phyloP scores from a whole-genome alignment of 2,329 filamentous ascomycete species.

The Colletotrichum eleusines region DNA sequence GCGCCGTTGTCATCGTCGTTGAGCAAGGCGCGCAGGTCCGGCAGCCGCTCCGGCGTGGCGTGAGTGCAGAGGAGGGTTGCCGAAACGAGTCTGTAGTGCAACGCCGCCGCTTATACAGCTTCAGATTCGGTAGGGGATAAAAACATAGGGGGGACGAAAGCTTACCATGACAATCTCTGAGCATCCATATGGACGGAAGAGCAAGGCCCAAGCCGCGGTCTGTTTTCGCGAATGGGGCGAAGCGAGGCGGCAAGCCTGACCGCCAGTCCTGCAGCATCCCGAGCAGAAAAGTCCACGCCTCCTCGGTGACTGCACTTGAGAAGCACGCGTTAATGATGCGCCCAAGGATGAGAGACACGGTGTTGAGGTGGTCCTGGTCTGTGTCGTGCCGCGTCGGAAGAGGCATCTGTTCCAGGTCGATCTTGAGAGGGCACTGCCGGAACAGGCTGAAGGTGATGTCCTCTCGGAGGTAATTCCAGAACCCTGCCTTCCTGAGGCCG shows the following conservation, averaged over 20 bases:
- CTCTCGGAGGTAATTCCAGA: conserved; percentile 65
- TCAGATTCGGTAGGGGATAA: neutral
- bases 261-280: conserved; percentile 49
- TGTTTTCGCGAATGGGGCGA: conserved; percentile 49
- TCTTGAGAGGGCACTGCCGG: conserved; percentile 55
- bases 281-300: conserved; percentile 45
- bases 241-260: conserved; percentile 47
- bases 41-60: conserved; percentile 37
- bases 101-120: conserved; percentile 51
- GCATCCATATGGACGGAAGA: conserved; percentile 56
- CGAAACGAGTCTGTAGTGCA: conserved; percentile 58
- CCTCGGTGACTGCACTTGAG: conserved; percentile 6
- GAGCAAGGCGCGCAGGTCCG: conserved; percentile 7
- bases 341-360: conserved; percentile 57
- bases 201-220: conserved; percentile 25
- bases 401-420: conserved; percentile 49
- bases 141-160: neutral
- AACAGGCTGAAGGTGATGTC: conserved; percentile 67
- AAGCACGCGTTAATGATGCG: conserved; percentile 57
- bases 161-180: conserved; percentile 59
- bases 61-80: conserved; percentile 49
- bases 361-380: conserved; percentile 55
- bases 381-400: conserved; percentile 29
- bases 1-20: neutral
- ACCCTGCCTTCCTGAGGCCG: conserved; percentile 55